Conservation (phyloP, 768 basidiomycete species). For the Tremella fuciformis region DNA sequence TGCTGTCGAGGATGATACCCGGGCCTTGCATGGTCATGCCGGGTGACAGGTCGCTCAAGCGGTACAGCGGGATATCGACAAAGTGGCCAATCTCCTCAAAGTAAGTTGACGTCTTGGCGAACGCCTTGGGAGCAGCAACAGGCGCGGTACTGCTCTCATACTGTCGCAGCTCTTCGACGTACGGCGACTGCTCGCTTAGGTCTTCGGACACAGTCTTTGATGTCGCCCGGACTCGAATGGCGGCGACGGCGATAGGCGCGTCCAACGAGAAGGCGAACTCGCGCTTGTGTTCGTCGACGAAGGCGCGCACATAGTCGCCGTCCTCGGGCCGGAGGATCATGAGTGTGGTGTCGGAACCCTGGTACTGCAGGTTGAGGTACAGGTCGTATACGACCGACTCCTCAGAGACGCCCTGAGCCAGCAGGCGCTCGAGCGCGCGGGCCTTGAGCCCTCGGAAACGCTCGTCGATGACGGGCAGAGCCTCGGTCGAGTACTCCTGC, state of each 20-base stretch:
- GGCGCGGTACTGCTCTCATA: constrained; percentile 11
- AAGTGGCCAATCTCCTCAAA: constrained; percentile 33
- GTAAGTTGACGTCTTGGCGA: constrained; percentile 28
- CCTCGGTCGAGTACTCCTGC: constrained; percentile 45
- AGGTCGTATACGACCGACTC: constrained; percentile 69
- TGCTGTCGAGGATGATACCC: constrained; percentile 2
- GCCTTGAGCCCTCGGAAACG: neutral
- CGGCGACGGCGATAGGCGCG: constrained; percentile 81
- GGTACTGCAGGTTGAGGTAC: constrained; percentile 53
- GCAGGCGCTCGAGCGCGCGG: constrained; percentile 4
- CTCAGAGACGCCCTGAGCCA: constrained; percentile 54
- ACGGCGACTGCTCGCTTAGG: constrained; percentile 22
- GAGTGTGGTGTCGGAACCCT: constrained; percentile 68
- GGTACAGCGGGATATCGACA: constrained; percentile 27
- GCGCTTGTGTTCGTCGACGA: constrained; percentile 72
- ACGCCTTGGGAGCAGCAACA: constrained; percentile 8
- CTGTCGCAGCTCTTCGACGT: constrained; percentile 26
- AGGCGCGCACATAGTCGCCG: constrained; percentile 72
- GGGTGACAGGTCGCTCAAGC: constrained; percentile 24
- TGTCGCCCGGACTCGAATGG: constrained; percentile 82
- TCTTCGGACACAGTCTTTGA: constrained; percentile 16
- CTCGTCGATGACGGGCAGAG: neutral
- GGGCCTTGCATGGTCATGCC: constrained; percentile 21
- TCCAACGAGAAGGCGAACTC: constrained; percentile 89
- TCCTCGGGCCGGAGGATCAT: constrained; percentile 59